Evolutionary conservation across 2,329 filamentous ascomycete species (phyloP).

Genomic region (Calycina marina): DNA sequence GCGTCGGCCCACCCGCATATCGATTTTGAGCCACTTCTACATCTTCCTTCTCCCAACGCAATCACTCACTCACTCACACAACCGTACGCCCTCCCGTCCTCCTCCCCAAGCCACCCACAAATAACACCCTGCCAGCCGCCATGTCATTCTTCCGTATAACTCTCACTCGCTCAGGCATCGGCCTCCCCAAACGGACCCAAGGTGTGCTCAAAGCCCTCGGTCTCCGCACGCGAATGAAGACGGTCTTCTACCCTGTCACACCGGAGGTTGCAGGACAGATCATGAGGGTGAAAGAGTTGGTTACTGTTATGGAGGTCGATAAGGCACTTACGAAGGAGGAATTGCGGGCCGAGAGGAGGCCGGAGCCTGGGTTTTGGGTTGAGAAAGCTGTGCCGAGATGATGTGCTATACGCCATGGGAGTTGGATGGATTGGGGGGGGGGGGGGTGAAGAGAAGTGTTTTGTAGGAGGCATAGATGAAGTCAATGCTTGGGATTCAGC

Average conservation of each 20-base stretch:
- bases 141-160: conserved; percentile 62
- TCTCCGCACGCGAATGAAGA: conserved; percentile 55
- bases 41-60: too few relatives aligned
- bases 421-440: too few relatives aligned
- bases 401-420: too few relatives aligned
- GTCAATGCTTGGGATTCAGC: too few relatives aligned
- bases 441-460: too few relatives aligned
- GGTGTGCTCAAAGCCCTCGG: conserved; percentile 58
- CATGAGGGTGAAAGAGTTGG: conserved; percentile 62
- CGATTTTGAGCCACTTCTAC: too few relatives aligned
- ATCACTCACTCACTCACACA: too few relatives aligned
- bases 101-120: too few relatives aligned
- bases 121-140: conserved; percentile 11
- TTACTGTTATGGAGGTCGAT: conserved; percentile 54
- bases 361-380: conserved; percentile 54
- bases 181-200: conserved; percentile 47
- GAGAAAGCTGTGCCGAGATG: conserved; percentile 30
- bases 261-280: conserved; percentile 56
- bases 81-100: too few relatives aligned
- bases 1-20: too few relatives aligned
- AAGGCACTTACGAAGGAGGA: conserved; percentile 41
- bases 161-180: conserved; percentile 57
- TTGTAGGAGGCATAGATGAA: too few relatives aligned
- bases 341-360: conserved; percentile 44
- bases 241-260: conserved; percentile 57